Base-by-base conservation (phyloP, 805 yeast genomes). In the Zygoascus ofunaensis region DNA sequence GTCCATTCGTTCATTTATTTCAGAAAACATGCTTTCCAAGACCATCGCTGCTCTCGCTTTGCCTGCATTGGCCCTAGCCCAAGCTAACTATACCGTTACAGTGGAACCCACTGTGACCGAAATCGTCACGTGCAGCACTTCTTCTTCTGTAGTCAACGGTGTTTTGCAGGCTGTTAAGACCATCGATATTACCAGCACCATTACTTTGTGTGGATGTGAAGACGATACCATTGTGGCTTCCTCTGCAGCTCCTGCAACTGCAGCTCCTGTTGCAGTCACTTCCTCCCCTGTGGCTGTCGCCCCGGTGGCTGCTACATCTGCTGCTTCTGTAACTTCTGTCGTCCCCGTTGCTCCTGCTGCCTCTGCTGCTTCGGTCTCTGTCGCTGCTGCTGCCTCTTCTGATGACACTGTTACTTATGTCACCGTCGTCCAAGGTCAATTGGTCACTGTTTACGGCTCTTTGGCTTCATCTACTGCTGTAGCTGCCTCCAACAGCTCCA, bases 381-480 rank as follows among this genome's bases (percentile, higher is more conserved):
- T 15, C 5, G 7, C 36, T 15, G 7, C 17, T 33, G 36, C 36
- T 33, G 36, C 18, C 7, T 5, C 7, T 15, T 8, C 10, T 15
- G n/a, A 8, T 8, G 17, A 15, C 18, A 10, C 7, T 33, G 17
- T 15, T 15, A 33, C 36, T 15, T 12, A 14, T 15, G 18, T 33
- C 36, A 33, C 18, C 24, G 28, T 17, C 18, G 20, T 33, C 20
- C 10, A 26, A 12, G 30, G 30, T 12, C 10, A 26, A 26, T 12
- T 26, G 10, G 30, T 26, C 30, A 26, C 30, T 8, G 30, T 26
- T 12, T 26, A 26, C 30, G 30, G 20, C 26, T 14, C 32, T 18
- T 15, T 32, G 21, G 22, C 38, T 43, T 24, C 39, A 15, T 15
- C 34, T 37, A 20, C 33, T 26, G 10, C 32, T 43, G 15, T 22